Percentiles rank a stretch among this genome's conserved stretches.
Conservation (phyloP, 257 asterid species). For the Schizonepeta tenuifolia region DNA sequence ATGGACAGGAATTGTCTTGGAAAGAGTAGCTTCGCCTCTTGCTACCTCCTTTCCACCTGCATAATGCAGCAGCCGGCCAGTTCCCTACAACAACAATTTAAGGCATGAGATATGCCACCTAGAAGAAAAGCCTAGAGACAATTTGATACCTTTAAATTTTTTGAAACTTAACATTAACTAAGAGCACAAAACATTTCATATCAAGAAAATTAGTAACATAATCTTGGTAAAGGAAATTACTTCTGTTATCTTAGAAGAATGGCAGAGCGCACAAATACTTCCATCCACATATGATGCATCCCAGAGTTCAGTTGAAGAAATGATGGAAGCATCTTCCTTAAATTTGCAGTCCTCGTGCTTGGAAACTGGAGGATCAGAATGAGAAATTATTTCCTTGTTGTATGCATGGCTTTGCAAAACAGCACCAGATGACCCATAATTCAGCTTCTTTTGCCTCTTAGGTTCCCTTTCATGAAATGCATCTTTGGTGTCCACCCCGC, state of each 20-base stretch:
- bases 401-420: slow-evolving; percentile 33
- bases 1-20: slow-evolving; percentile 69
- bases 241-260: slow-evolving; percentile 63
- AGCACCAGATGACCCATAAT: slow-evolving; percentile 44
- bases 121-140: slow-evolving; percentile 1
- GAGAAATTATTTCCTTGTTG: slow-evolving; percentile 28
- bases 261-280: slow-evolving; percentile 78
- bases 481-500: slow-evolving; percentile 30
- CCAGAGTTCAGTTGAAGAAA: slow-evolving; percentile 34
- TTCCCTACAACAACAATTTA: slow-evolving; percentile 51
- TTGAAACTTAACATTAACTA: not conserved
- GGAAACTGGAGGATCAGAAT: slow-evolving; percentile 40
- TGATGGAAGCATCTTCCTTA: slow-evolving; percentile 37
- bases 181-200: not conserved
- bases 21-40: slow-evolving; percentile 39
- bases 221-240: slow-evolving; percentile 48
- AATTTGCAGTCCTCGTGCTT: slow-evolving; percentile 38
- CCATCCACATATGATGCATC: slow-evolving; percentile 38
- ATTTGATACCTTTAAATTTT: not conserved
- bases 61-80: slow-evolving; percentile 74
- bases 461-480: slow-evolving; percentile 49
- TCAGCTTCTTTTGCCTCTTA: slow-evolving; percentile 72
- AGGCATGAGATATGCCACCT: slow-evolving; percentile 15
- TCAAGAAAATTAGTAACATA: slow-evolving; percentile 9
- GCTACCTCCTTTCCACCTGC: slow-evolving; percentile 73